phyloP scores from a whole-genome alignment of 1,284 basidiomycete species.

The Cryptococcus maquisensis region DNA sequence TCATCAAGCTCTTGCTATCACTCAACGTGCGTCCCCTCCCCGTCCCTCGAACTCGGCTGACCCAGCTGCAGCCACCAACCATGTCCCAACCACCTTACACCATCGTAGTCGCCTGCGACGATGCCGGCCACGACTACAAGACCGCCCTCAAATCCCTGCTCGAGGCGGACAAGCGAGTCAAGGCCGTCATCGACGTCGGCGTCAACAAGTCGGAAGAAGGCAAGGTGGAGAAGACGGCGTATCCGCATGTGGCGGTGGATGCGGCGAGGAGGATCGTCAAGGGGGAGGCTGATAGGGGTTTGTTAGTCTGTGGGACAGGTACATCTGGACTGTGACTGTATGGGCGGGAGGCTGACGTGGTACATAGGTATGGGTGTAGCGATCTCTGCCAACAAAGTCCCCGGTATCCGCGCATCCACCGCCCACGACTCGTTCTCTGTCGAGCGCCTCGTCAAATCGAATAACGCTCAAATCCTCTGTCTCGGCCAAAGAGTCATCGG shows the following conservation, averaged over 20 bases:
- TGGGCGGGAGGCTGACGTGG: background rate
- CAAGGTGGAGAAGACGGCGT: conserved; percentile 44
- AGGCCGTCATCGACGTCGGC: conserved; percentile 39
- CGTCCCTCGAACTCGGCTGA: background rate
- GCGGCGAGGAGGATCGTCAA: conserved; percentile 48
- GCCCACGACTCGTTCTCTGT: conserved; percentile 52
- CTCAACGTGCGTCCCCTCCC: background rate
- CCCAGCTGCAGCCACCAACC: background rate
- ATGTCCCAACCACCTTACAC: conserved; percentile 30
- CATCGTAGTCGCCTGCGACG: conserved; percentile 41
- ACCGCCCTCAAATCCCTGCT: conserved; percentile 32
- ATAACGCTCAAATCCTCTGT: conserved; percentile 52
- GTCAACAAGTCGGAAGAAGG: conserved; percentile 23
- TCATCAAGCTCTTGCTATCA: background rate
- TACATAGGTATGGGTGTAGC: conserved; percentile 42
- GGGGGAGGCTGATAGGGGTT: conserved; percentile 50
- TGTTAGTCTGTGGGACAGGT: conserved; percentile 52
- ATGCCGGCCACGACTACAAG: conserved; percentile 42
- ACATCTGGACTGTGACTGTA: background rate
- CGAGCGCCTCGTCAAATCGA: conserved; percentile 49
- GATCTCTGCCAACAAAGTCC: conserved; percentile 49
- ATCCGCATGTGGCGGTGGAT: conserved; percentile 50
- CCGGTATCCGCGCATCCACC: conserved; percentile 45
- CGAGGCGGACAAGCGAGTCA: conserved; percentile 37
- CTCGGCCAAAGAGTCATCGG: conserved; percentile 52